Base-by-base conservation (phyloP, 306 rosid genomes). In the Prunus kanzakura region DNA sequence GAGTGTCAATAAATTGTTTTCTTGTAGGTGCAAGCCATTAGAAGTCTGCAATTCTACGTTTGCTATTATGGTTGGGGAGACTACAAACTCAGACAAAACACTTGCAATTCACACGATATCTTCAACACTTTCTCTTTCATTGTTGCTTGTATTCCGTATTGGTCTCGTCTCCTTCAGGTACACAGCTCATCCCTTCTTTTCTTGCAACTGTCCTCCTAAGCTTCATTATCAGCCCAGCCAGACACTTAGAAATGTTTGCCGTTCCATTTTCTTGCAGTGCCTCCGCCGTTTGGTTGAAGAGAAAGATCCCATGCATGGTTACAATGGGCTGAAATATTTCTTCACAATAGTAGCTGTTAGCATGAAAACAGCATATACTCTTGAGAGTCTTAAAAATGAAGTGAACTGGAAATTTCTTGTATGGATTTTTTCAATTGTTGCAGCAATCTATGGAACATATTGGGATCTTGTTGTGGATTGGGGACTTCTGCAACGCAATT, bases 391-490 rank as follows among this genome's bases (percentile, higher is more conserved):
- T 23, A 25, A 86, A 63, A 8, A 27, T 1, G 83, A 83, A 13
- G 63, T 68, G 62, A 46, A 73, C 46, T 86, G 86, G 91, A 74
- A 67, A 67, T 55, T 81, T n/a, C 45, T 86, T 29, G 90, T 90
- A 0, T 71, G 84, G 80, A 6, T 78, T 1, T 81, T 86, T 82
- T 86, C 97, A 9, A 27, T 79, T 43, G 22, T 74, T 47, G 89
- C 97, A 51, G 87, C 92, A 67, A 11, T 85, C 20, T 58, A 75
- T 35, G 57, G 88, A 32, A 88, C 88, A 13, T 91, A 89, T 29
- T 91, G 94, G 97, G 93, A 91, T 82, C 78, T 91, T 64, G 82
- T 84, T 52, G 70, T 84, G 3, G 96, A 91, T 71, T 91, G 96
- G 94, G 94, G 92, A 43, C 97, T 91, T 46, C 81, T 89, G 25